Evolutionary conservation across 1,139 yeast genomes (phyloP).

Genomic region (Ashbya aceris): DNA sequence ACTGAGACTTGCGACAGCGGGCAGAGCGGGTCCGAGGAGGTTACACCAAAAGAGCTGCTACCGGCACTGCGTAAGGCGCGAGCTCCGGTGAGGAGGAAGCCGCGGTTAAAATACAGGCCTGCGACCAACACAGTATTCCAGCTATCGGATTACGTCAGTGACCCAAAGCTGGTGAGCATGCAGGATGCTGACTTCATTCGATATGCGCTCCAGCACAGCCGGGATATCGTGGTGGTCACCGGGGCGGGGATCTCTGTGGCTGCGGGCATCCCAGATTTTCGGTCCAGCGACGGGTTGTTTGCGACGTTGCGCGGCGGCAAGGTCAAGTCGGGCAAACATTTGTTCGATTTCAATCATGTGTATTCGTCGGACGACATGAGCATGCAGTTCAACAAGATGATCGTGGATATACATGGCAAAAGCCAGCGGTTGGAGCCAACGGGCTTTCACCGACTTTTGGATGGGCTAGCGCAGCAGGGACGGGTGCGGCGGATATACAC

Average conservation of each 20-base stretch:
- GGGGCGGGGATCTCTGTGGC: constrained; percentile 91
- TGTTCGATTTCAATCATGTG: constrained; percentile 66
- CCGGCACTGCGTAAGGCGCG: constrained; percentile 12
- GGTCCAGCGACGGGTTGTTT: constrained; percentile 72
- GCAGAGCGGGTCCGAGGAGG: background rate
- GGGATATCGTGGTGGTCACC: constrained; percentile 47
- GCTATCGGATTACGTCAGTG: constrained; percentile 21
- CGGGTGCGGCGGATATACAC: constrained; percentile 67
- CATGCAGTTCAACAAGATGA: constrained; percentile 60
- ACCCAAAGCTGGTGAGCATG: constrained; percentile 14
- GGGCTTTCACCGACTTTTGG: constrained; percentile 57
- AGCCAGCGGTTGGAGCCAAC: constrained; percentile 60
- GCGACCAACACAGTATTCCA: constrained; percentile 35
- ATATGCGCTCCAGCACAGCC: constrained; percentile 40
- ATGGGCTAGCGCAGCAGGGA: constrained; percentile 49
- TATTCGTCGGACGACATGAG: constrained; percentile 57
- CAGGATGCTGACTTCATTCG: constrained; percentile 34
- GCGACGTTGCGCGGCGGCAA: constrained; percentile 44
- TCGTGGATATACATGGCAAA: constrained; percentile 50
- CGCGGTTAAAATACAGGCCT: constrained; percentile 36
- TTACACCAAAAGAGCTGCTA: constrained; percentile 19
- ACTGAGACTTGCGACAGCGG: background rate
- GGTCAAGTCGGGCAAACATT: constrained; percentile 62
- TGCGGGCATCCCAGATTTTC: constrained; percentile 85
- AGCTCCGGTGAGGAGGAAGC: constrained; percentile 25